phyloP scores from a whole-genome alignment of 345 rosid genomes.

The Hibiscus mutabilis region DNA sequence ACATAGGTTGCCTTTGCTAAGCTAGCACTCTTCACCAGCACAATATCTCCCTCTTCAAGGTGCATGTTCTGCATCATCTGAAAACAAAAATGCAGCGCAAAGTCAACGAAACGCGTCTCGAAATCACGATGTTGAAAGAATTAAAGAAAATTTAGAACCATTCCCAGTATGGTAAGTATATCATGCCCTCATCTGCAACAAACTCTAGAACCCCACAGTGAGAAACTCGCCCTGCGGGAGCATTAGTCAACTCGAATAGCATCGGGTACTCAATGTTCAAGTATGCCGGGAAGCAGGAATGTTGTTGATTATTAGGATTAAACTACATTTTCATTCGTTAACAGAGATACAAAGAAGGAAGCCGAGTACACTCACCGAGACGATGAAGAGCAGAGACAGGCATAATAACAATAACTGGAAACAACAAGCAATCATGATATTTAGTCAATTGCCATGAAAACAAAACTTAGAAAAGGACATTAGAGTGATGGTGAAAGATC shows the following conservation, averaged over 20 bases:
- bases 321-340: background rate
- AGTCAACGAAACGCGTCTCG: background rate
- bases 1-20: conserved; percentile 54
- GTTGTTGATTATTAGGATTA: background rate
- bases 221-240: conserved; percentile 31
- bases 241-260: conserved; percentile 47
- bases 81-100: background rate
- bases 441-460: background rate
- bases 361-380: conserved; percentile 36
- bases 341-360: background rate
- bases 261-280: conserved; percentile 58
- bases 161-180: conserved; percentile 66
- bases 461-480: background rate
- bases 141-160: background rate
- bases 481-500: conserved; percentile 1
- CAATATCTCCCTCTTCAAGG: conserved; percentile 53
- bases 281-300: conserved; percentile 32
- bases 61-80: conserved; percentile 77
- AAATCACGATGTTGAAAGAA: background rate
- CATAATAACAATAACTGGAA: conserved; percentile 59
- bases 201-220: conserved; percentile 75
- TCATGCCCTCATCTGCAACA: conserved; percentile 57
- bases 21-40: conserved; percentile 38
- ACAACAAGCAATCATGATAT: conserved; percentile 10
- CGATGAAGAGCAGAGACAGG: conserved; percentile 71